Percentiles rank a stretch among this genome's conserved stretches.
phyloP scores from a whole-genome alignment of 2,329 filamentous ascomycete genomes.

The Pyrenophora seminiperda region DNA sequence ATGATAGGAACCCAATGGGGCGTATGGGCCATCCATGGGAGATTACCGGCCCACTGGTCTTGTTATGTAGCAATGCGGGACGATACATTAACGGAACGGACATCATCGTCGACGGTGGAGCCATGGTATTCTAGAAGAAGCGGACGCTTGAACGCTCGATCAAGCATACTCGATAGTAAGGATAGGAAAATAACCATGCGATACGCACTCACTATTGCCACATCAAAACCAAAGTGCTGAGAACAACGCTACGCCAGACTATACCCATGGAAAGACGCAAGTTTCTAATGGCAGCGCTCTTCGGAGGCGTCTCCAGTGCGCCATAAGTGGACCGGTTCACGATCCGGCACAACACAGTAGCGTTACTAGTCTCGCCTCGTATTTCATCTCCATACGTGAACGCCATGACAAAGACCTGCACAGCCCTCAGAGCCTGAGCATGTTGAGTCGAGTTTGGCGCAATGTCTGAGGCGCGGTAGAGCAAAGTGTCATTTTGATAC shows the following conservation, averaged over 20 bases:
- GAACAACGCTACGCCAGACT: not conserved
- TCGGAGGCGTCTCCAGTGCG: not conserved
- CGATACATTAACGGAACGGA: slow-evolving; percentile 72
- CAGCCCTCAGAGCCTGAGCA: not conserved
- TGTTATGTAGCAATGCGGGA: slow-evolving; percentile 65
- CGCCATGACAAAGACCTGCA: slow-evolving; percentile 1
- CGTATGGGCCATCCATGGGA: slow-evolving; percentile 69
- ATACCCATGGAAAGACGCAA: not conserved
- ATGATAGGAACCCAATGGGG: slow-evolving; percentile 64
- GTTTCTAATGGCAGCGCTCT: not conserved
- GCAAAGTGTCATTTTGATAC: not conserved
- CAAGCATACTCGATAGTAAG: not conserved
- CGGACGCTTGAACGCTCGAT: not conserved
- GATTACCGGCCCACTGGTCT: slow-evolving; percentile 65
- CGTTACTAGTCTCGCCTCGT: not conserved
- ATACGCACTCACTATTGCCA: not conserved
- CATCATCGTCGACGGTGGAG: slow-evolving; percentile 65
- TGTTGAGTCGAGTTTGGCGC: not conserved
- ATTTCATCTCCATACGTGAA: not conserved
- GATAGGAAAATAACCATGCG: not conserved
- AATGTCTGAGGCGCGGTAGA: not conserved
- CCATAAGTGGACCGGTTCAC: not conserved
- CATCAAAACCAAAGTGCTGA: not conserved
- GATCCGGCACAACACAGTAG: slow-evolving; percentile 3
- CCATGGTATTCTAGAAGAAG: slow-evolving; percentile 38